Evolutionary conservation across 306 rosid genomes (phyloP).

Genomic region (Senna siamea): DNA sequence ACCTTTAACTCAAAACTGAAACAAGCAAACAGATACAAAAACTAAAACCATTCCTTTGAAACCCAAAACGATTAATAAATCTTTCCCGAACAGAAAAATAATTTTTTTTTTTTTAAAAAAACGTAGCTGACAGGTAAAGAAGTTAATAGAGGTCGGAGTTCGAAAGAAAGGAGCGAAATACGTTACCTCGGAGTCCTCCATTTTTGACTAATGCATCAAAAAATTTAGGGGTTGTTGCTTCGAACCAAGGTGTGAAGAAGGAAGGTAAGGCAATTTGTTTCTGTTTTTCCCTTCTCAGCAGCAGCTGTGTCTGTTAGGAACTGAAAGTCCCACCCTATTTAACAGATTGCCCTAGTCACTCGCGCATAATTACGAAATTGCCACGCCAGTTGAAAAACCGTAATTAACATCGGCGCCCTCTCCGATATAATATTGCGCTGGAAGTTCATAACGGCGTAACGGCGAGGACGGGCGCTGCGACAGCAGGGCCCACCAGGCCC

Average conservation of each 20-base stretch:
- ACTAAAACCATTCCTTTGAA: conserved; percentile 31
- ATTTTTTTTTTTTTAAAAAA: too few relatives aligned
- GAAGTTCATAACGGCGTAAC: too few relatives aligned
- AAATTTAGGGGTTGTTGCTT: background rate
- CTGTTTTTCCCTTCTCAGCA: conserved; percentile 31
- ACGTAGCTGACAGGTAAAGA: conserved; percentile 12
- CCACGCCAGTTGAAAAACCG: conserved; percentile 32
- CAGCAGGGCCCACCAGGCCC: conserved; percentile 1
- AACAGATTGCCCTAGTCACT: conserved; percentile 19
- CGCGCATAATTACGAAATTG: conserved; percentile 25
- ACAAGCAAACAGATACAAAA: conserved; percentile 24
- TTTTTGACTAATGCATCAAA: conserved; percentile 21
- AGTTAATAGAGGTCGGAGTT: background rate
- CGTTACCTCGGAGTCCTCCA: conserved; percentile 52
- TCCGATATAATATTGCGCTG: too few relatives aligned
- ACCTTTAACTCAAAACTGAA: conserved; percentile 1
- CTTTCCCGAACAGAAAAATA: background rate
- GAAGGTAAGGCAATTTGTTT: conserved; percentile 34
- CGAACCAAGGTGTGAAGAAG: conserved; percentile 24
- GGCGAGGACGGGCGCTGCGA: background rate
- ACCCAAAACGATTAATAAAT: background rate
- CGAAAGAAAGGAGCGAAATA: background rate
- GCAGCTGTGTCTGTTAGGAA: conserved; percentile 56
- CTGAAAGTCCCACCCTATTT: conserved; percentile 33
- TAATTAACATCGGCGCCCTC: background rate